Percentiles rank a stretch among this genome's conserved stretches.
These are phyloP conservation scores for Didymella glomerata DNA, from an alignment of 2,329 filamentous ascomycete species.

Conservation along the genomic window DNA sequence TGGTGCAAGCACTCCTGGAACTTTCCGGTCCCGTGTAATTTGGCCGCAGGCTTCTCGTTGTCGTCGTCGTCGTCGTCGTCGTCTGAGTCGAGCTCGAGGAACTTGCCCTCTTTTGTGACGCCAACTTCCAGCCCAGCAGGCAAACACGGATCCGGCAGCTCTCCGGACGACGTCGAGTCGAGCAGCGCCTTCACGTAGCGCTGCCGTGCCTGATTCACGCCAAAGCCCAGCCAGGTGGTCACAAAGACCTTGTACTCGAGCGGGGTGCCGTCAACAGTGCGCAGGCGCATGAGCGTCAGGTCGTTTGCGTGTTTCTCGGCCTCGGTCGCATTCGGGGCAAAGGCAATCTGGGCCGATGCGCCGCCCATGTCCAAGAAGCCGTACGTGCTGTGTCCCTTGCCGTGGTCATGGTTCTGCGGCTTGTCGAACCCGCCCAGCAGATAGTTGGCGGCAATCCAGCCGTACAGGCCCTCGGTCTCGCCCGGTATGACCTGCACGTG, in stretches of 20 bases:
- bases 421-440: conserved; percentile 88
- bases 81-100: conserved; percentile 58
- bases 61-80: conserved; percentile 48
- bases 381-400: conserved; percentile 91
- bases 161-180: conserved; percentile 69
- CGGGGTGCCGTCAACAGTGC: conserved; percentile 79
- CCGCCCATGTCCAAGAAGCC: conserved; percentile 99
- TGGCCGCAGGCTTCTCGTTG: conserved; percentile 45
- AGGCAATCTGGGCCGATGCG: conserved; percentile 96
- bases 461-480: conserved; percentile 94
- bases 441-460: conserved; percentile 98
- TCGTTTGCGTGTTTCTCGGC: conserved; percentile 88
- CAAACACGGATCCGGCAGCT: conserved; percentile 90
- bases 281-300: conserved; percentile 83
- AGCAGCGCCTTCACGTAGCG: conserved; percentile 83
- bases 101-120: conserved; percentile 75
- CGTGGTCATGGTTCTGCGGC: conserved; percentile 77
- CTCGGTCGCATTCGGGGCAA: conserved; percentile 92
- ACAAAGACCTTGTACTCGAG: conserved; percentile 91
- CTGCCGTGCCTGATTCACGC: conserved; percentile 90
- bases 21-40: conserved; percentile 81
- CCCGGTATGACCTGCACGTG: conserved; percentile 96
- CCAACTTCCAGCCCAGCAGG: conserved; percentile 79
- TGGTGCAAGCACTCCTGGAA: conserved; percentile 85
- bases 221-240: conserved; percentile 95